These are phyloP conservation scores for Balamuthia mandrillaris DNA, from an alignment of 208 protist species.

Conservation along the genomic window DNA sequence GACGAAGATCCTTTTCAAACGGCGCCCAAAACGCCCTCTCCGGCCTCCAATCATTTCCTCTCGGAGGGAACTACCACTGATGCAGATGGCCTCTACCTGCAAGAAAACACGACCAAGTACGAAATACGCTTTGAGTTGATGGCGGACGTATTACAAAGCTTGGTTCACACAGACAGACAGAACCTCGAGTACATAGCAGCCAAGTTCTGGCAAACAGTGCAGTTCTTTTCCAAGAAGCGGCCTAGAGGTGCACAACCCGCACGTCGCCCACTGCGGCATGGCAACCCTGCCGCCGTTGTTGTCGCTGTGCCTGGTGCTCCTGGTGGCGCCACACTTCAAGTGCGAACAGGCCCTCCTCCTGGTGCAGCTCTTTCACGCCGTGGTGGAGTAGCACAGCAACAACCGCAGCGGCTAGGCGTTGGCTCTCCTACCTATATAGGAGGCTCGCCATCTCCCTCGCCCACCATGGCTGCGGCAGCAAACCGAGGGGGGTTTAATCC, in stretches of 20 bases:
- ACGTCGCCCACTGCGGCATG: background rate
- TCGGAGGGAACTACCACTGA: background rate
- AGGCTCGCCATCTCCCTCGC: no score
- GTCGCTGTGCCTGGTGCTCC: background rate
- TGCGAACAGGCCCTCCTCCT: background rate
- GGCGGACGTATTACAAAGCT: background rate
- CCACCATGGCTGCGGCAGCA: no score
- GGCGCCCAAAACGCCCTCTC: background rate
- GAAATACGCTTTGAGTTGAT: conserved; percentile 1
- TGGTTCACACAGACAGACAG: background rate
- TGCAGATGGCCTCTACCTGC: background rate
- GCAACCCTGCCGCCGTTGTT: background rate
- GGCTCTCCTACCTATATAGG: no score
- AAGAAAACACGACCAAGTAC: background rate
- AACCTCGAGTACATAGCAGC: background rate
- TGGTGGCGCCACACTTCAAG: background rate
- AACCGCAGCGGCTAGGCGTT: no score
- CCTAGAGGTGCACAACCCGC: background rate
- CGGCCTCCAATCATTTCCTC: background rate
- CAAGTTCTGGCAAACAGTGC: background rate
- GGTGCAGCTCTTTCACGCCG: background rate
- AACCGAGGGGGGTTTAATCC: no score
- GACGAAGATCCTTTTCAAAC: background rate
- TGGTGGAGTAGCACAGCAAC: background rate
- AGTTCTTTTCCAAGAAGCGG: background rate